Base-by-base conservation (phyloP, 148 eudicot genomes). In the Rhododendron griersonianum region DNA sequence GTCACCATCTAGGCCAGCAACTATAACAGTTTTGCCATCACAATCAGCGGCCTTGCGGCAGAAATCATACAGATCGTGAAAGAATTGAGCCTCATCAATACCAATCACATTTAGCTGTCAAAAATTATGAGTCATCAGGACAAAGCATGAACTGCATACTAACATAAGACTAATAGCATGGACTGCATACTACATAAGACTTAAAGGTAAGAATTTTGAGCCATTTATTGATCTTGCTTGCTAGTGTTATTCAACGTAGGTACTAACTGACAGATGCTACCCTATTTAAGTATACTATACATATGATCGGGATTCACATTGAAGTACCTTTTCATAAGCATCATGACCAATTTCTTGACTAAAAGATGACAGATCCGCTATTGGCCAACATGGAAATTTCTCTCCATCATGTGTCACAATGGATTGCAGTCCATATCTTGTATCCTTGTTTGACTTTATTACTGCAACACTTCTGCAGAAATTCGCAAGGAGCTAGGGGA, bases 1-100 rank as follows among this genome's bases (percentile, higher is more conserved):
- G 86, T 96, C 98, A 21, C 99, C 98, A 88, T 96, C 99, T 0
- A 96, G 87, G 28, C 99, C 99, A 11, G 99, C 98, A 83, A 96
- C 89, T n/a, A 96, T 90, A 0, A 95, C 91, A 25, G 84, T 94
- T 88, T 94, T 95, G 2, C 96, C 96, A 83, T 96, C 98, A 85
- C 80, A 80, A 44, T 95, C 99, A 78, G 98, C 98, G 39, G 94
- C 99, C 71, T 90, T 89, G 84, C 92, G 89, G 92, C 98, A 96
- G 85, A 96, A 96, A 14, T 95, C 95, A 84, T 96, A 94, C 2
- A 96, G 93, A 77, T 95, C 98, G n/a, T 86, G 93, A n/a, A 96
- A 95, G 89, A 96, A 96, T 84, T 95, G 99, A 57, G 98, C 98
- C 80, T 96, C 99, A 57, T 96, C 99, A 33, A 95, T 95, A 1